Evolutionary conservation across 2,329 filamentous ascomycete species (phyloP), one percentile per base, ranked within the genome.

Genomic region (Scleromitrula shiraiana): DNA sequence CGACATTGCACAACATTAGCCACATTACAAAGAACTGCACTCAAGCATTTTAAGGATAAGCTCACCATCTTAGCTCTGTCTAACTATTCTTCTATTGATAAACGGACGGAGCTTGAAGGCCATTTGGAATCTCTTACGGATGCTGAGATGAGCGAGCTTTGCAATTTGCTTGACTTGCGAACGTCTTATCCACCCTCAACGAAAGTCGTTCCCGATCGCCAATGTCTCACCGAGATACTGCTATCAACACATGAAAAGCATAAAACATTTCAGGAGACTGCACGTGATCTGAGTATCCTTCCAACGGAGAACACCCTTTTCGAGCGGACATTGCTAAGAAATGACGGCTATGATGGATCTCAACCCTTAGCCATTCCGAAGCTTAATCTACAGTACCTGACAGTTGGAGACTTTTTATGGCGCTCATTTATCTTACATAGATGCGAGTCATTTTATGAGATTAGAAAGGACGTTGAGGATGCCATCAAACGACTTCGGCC

Each of bases 381-480:
- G 64, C 69, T 97, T 38, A 98, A 96, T 59, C 71, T 98, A 23
- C 93, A 98, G 62, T 98, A 98, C 66, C 74, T 98, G 12, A 95
- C 90, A 2, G 80, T 95, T 42, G 89, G 89, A 2, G 93, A 98
- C 65, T 98, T 98, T 59, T 70, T 98, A n/a, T 98, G 90, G 89
- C 80, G 94, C 53, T 89, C 91, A 0, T 83, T 97, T 60, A 76
- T 94, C 12, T 72, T 98, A 7, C 93, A 95, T 64, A 82, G 91
- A 33, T 86, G 83, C 50, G 93, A 98, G 65, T 79, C 91, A 0
- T 96, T 97, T 64, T 97, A 94, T 64, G 87, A 88, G 51, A 91
- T 98, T 51, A 81, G 89, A 38, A 91, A 89, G 61, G 88, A 98
- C 63, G 81, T 98, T 49, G 88, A 95, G 63, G 79, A 87, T 40